These are phyloP conservation scores for Triangularia verruculosa DNA, from an alignment of 2,329 filamentous ascomycete genomes.

Conservation along the genomic window DNA sequence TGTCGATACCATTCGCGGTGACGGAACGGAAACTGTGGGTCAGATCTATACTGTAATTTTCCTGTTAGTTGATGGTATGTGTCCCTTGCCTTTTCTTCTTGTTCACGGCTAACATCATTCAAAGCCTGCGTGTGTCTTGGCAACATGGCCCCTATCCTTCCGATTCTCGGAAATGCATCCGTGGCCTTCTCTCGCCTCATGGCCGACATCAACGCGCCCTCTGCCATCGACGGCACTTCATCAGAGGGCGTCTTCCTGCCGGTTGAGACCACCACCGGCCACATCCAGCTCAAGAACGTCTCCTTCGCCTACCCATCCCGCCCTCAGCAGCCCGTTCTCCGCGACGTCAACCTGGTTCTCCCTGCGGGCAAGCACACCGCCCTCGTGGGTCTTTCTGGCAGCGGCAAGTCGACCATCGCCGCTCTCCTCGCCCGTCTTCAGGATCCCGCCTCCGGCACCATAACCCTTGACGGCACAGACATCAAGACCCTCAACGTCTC, in stretches of 20 bases:
- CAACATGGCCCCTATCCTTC: conserved; percentile 60
- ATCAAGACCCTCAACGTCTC: conserved; percentile 48
- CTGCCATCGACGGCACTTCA: conserved; percentile 5
- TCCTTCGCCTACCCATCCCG: conserved; percentile 46
- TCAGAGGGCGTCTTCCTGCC: conserved; percentile 40
- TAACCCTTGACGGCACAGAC: conserved; percentile 48
- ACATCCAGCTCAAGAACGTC: conserved; percentile 43
- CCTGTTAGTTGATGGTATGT: conserved; percentile 47
- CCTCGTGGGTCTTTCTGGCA: conserved; percentile 57
- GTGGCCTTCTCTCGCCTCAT: conserved; percentile 57
- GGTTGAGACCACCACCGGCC: conserved; percentile 44
- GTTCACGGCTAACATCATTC: conserved; percentile 2
- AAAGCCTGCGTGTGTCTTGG: conserved; percentile 60
- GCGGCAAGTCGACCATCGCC: conserved; percentile 54
- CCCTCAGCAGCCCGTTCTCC: conserved; percentile 41
- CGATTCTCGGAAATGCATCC: conserved; percentile 57
- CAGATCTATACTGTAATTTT: conserved; percentile 52
- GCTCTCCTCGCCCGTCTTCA: conserved; percentile 52
- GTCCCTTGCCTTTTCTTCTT: not conserved
- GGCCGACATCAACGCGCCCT: conserved; percentile 53
- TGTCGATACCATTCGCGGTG: conserved; percentile 23
- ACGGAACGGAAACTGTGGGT: conserved; percentile 33
- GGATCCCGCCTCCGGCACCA: conserved; percentile 48
- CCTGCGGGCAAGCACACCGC: conserved; percentile 49
- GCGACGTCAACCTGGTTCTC: conserved; percentile 33